Evolutionary conservation across 441 rosid genomes (phyloP), one percentile per base, ranked within the genome.

Genomic region (Gossypium laxum): DNA sequence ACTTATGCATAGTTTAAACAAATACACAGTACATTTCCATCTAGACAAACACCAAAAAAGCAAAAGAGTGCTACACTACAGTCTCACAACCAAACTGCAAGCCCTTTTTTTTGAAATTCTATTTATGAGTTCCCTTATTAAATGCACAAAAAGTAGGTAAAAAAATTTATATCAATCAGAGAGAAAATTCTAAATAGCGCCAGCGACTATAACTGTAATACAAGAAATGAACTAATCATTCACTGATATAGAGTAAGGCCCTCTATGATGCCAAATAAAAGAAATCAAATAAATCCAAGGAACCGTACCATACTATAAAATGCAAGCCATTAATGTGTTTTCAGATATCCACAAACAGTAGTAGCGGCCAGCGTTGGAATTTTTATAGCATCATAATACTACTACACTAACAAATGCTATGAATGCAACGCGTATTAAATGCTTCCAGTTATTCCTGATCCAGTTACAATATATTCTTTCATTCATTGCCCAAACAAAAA

Each of bases 1-100:
- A 67, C 43, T 67, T 4, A 28, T 26, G 59, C 71, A 15, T 67
- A 50, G 26, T 50, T 67, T 30, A 26, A 67, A 67, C 19, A 48
- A 48, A 24, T 41, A 67, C 4, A 30, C 24, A 24, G 26, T 50
- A 2, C 12, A 15, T 63, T 63, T 43, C 52, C 7, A 19, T 41
- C 18, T 19, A 4, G 32, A 43, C 22, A 48, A 50, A 50, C 6
- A 67, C 38, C 71, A 50, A 67, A 50, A 41, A 48, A 26, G 59
- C 26, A 67, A 0, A 50, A 14, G 12, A 17, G 28, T 67, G 28
- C 47, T 50, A 28, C 58, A 12, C 17, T 28, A 62, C 26, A 4
- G 60, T 67, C 41, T 67, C 28, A 67, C 60, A 50, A 50, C 17
- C 59, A 67, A 67, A 50, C 59, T 50, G 10, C 59, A 67, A 50